Evolutionary conservation across 2,329 filamentous ascomycete genomes (phyloP).

Genomic region (Onygenales sp.): DNA sequence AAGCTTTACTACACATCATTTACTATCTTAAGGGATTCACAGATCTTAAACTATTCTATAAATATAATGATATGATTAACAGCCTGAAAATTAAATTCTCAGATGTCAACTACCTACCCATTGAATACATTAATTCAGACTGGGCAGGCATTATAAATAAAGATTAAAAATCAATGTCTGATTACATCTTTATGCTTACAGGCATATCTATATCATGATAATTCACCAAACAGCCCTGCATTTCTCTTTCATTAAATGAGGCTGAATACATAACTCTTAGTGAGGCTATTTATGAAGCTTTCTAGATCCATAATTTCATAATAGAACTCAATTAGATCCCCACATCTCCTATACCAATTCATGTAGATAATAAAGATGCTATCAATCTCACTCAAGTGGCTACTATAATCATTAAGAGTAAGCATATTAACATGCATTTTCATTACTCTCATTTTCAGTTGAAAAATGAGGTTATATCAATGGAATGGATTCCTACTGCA

Average conservation of each 20-base stretch:
- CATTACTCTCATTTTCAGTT: conserved; percentile 1
- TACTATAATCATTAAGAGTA: conserved; percentile 1
- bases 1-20: neutral
- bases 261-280: conserved; percentile 10
- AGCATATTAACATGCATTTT: conserved; percentile 11
- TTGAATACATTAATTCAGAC: neutral
- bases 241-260: conserved; percentile 10
- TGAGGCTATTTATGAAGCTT: conserved; percentile 5
- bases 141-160: neutral
- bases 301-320: conserved; percentile 7
- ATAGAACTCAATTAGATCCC: conserved; percentile 5
- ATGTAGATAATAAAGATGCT: conserved; percentile 8
- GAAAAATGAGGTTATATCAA: neutral
- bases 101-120: too few relatives aligned
- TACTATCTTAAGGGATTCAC: neutral
- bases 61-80: neutral
- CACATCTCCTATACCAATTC: neutral
- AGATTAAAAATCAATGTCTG: conserved; percentile 4
- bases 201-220: conserved; percentile 7
- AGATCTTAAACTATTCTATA: neutral
- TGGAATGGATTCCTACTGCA: conserved; percentile 1
- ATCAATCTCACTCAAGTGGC: conserved; percentile 7
- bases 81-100: too few relatives aligned
- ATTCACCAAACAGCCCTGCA: conserved; percentile 6
- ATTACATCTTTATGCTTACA: conserved; percentile 7